These are phyloP conservation scores for Cystoderma amianthinum DNA, from an alignment of 768 basidiomycete species.

Conservation along the genomic window DNA sequence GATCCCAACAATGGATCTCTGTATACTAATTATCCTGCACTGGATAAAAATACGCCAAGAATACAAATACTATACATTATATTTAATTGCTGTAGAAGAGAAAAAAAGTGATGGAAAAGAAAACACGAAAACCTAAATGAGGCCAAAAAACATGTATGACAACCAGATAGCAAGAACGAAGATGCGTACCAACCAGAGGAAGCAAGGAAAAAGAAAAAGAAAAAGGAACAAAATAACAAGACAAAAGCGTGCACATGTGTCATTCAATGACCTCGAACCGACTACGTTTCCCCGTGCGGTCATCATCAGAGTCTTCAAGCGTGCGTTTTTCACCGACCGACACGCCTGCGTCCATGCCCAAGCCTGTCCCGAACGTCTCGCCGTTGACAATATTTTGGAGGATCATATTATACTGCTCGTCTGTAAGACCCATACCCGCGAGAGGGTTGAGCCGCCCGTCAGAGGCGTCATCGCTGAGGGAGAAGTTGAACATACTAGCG, in stretches of 20 bases:
- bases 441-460: constrained; percentile 74
- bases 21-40: too few species aligned
- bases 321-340: constrained; percentile 22
- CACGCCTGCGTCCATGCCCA: constrained; percentile 7
- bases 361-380: constrained; percentile 44
- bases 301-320: constrained; percentile 29
- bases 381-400: constrained; percentile 66
- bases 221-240: too few species aligned
- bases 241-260: too few species aligned
- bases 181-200: too few species aligned
- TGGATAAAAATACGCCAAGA: too few species aligned
- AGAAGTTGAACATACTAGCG: constrained; percentile 7
- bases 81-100: too few species aligned
- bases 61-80: too few species aligned
- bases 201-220: too few species aligned
- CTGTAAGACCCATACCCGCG: constrained; percentile 80
- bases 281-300: constrained; percentile 46
- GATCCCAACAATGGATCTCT: too few species aligned
- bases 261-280: constrained; percentile 58
- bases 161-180: too few species aligned
- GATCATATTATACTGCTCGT: constrained; percentile 82
- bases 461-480: constrained; percentile 28
- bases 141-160: too few species aligned
- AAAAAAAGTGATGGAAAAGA: too few species aligned
- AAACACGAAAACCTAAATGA: not conserved